phyloP scores from a whole-genome alignment of 306 rosid genomes.

The Gastrolobium bilobum region DNA sequence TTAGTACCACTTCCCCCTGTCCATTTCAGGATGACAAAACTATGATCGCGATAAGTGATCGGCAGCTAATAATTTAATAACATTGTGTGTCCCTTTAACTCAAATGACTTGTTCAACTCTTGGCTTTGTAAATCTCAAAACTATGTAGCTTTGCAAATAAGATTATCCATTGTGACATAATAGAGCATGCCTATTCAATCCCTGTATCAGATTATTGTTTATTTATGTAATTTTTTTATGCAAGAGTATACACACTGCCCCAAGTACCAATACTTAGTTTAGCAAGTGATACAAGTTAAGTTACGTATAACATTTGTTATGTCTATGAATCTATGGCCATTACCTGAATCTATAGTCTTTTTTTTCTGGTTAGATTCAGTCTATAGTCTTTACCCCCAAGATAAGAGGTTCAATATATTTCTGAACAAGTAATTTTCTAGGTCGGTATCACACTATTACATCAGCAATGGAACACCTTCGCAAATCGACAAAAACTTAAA shows the following conservation, averaged over 20 bases:
- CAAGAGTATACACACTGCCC: neutral
- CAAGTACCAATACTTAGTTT: neutral
- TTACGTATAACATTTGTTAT: neutral
- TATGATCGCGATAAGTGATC: conserved; percentile 6
- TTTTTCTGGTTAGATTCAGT: neutral
- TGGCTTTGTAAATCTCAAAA: neutral
- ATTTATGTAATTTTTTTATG: neutral
- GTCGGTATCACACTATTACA: conserved; percentile 41
- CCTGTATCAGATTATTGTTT: neutral
- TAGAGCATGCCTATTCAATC: neutral
- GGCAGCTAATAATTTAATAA: conserved; percentile 12
- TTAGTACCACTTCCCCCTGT: neutral
- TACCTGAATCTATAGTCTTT: neutral
- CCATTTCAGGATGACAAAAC: conserved; percentile 43
- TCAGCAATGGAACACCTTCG: conserved; percentile 18
- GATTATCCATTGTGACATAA: conserved; percentile 3
- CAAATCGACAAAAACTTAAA: conserved; percentile 34
- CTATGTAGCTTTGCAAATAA: neutral
- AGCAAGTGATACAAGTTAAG: neutral
- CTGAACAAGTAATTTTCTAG: neutral
- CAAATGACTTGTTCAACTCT: conserved; percentile 16
- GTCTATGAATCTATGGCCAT: too few relatives aligned
- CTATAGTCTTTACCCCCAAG: neutral
- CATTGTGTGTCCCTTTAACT: neutral
- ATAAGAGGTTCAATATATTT: neutral